Conservation (phyloP, 345 rosid genomes). For the Euclidium syriacum region DNA sequence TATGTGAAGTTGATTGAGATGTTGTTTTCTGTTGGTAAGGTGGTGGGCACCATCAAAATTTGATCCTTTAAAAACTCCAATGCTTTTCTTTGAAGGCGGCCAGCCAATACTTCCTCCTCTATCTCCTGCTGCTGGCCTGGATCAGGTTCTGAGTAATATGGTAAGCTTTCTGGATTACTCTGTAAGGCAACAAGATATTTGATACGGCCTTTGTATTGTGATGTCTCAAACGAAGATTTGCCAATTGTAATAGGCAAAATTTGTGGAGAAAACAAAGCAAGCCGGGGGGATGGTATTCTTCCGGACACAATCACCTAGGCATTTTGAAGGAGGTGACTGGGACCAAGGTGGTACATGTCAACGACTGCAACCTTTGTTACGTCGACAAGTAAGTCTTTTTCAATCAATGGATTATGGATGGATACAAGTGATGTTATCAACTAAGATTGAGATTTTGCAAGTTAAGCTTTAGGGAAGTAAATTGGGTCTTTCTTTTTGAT, state of each 20-base stretch:
- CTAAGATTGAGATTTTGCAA: not conserved
- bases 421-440: too few species aligned
- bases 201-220: not conserved
- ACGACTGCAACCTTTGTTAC: slow-evolving; percentile 44
- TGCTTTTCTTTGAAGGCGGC: slow-evolving; percentile 81
- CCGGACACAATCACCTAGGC: slow-evolving; percentile 86
- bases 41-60: slow-evolving; percentile 98
- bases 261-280: slow-evolving; percentile 43
- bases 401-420: not conserved
- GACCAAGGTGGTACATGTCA: slow-evolving; percentile 91
- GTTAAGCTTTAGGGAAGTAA: not conserved
- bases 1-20: not conserved
- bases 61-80: slow-evolving; percentile 74
- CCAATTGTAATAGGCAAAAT: slow-evolving; percentile 32
- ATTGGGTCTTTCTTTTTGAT: not conserved
- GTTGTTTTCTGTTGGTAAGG: slow-evolving; percentile 37
- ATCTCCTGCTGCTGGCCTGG: slow-evolving; percentile 61
- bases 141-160: slow-evolving; percentile 66
- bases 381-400: slow-evolving; percentile 50
- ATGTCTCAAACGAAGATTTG: not conserved
- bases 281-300: slow-evolving; percentile 50
- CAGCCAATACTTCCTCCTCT: slow-evolving; percentile 67
- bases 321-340: slow-evolving; percentile 99
- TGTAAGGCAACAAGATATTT: not conserved
- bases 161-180: slow-evolving; percentile 29